Evolutionary conservation across 305 asterid genomes (phyloP).

Genomic region (Fraxinus ornus): DNA sequence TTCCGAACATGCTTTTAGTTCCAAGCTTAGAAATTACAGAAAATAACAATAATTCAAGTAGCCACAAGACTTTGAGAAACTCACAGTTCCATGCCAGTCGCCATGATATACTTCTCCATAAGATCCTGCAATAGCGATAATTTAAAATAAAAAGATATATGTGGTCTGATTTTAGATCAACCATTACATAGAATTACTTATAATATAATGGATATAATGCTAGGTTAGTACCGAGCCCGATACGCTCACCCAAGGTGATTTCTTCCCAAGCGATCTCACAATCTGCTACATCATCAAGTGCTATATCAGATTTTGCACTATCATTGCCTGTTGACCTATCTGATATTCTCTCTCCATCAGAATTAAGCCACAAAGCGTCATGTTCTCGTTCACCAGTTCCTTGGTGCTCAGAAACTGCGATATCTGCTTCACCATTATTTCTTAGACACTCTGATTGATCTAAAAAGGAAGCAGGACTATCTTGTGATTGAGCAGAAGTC

Average conservation of each 20-base stretch:
- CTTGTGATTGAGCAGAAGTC: conserved; percentile 46
- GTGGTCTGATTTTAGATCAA: conserved; percentile 7
- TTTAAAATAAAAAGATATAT: conserved; percentile 11
- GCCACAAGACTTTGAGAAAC: conserved; percentile 37
- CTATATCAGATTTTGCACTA: conserved; percentile 66
- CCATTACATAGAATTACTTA: conserved; percentile 20
- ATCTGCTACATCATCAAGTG: conserved; percentile 87
- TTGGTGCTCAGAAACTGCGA: conserved; percentile 36
- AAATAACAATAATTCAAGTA: conserved; percentile 12
- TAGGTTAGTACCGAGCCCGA: conserved; percentile 82
- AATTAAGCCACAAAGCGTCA: conserved; percentile 43
- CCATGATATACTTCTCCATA: conserved; percentile 97
- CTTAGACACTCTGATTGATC: conserved; percentile 35
- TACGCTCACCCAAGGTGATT: conserved; percentile 96
- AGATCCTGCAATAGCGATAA: conserved; percentile 59
- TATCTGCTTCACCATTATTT: conserved; percentile 55
- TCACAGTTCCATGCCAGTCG: conserved; percentile 99
- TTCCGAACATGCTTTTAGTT: not conserved
- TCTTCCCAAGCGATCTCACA: conserved; percentile 96
- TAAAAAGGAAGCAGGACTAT: conserved; percentile 35
- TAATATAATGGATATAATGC: conserved; percentile 18
- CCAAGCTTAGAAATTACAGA: not conserved
- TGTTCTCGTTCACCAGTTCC: conserved; percentile 51
- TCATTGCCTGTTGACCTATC: conserved; percentile 74
- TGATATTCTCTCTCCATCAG: conserved; percentile 79